phyloP scores from a whole-genome alignment of 1,284 basidiomycete species.

The Rhizoctonia solani region DNA sequence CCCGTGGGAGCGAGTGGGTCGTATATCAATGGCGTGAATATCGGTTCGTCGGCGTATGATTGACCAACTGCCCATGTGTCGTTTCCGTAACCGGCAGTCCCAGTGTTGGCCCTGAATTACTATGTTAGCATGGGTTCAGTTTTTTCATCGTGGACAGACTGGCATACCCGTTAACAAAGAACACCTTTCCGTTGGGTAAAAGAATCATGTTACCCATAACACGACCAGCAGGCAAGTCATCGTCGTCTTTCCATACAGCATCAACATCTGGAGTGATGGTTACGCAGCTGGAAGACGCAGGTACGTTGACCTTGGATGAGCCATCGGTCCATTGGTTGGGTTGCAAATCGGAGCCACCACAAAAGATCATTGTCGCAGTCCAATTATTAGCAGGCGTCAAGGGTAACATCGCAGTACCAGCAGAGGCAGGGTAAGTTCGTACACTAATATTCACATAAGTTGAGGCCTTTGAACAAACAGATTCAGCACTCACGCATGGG shows the following conservation, averaged over 20 bases:
- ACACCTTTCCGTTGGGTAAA: slow-evolving; percentile 71
- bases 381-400: slow-evolving; percentile 86
- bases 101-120: slow-evolving; percentile 48
- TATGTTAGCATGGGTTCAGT: not conserved
- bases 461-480: not conserved
- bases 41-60: slow-evolving; percentile 47
- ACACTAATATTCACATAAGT: slow-evolving; percentile 49
- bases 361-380: slow-evolving; percentile 85
- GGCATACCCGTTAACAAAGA: slow-evolving; percentile 67
- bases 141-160: not conserved
- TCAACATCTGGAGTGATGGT: slow-evolving; percentile 58
- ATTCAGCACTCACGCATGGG: slow-evolving; percentile 37
- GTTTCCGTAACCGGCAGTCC: slow-evolving; percentile 39
- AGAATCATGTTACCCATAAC: slow-evolving; percentile 78
- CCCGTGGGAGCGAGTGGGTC: slow-evolving; percentile 60
- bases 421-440: slow-evolving; percentile 70
- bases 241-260: slow-evolving; percentile 59
- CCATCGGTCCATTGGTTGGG: slow-evolving; percentile 51
- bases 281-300: slow-evolving; percentile 63
- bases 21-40: slow-evolving; percentile 62
- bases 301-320: slow-evolving; percentile 42
- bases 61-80: slow-evolving; percentile 44
- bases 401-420: slow-evolving; percentile 82
- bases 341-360: slow-evolving; percentile 77
- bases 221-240: slow-evolving; percentile 65